These are phyloP conservation scores for Ustilago loliicola DNA, from an alignment of 1,284 basidiomycete species.

Conservation along the genomic window DNA sequence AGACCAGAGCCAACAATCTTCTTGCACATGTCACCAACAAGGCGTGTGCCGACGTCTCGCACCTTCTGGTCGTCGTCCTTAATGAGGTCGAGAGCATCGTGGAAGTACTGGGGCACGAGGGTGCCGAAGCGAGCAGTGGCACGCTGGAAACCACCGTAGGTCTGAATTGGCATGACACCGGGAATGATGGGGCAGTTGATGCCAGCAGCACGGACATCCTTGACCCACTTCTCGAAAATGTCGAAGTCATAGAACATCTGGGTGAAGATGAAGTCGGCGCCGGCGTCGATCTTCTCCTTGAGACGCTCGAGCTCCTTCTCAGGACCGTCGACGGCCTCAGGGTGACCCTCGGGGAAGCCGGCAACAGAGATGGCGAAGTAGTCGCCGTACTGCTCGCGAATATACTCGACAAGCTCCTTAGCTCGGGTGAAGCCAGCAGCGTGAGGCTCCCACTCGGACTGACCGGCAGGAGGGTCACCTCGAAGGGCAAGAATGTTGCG, in stretches of 20 bases:
- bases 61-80: slow-evolving; percentile 75
- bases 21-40: slow-evolving; percentile 69
- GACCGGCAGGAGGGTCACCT: slow-evolving; percentile 73
- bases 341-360: slow-evolving; percentile 77
- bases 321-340: slow-evolving; percentile 69
- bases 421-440: slow-evolving; percentile 68
- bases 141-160: slow-evolving; percentile 94
- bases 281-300: slow-evolving; percentile 87
- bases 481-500: slow-evolving; percentile 94
- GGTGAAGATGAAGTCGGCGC: slow-evolving; percentile 91
- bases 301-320: slow-evolving; percentile 83
- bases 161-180: slow-evolving; percentile 96
- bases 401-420: slow-evolving; percentile 67
- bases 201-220: slow-evolving; percentile 74
- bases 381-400: slow-evolving; percentile 66
- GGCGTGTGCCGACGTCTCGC: slow-evolving; percentile 55
- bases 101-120: slow-evolving; percentile 82
- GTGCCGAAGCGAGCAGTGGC: slow-evolving; percentile 90
- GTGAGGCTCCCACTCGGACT: slow-evolving; percentile 73
- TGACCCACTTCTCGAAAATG: slow-evolving; percentile 87
- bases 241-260: slow-evolving; percentile 96
- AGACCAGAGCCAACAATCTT: slow-evolving; percentile 62
- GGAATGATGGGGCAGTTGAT: slow-evolving; percentile 96
- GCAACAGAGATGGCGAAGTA: slow-evolving; percentile 70
- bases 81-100: slow-evolving; percentile 86